A percentile compares a stretch with the other conserved stretches of the same genome.
Conservation (phyloP, 768 basidiomycete genomes). For the Naganishia vishniacii region DNA sequence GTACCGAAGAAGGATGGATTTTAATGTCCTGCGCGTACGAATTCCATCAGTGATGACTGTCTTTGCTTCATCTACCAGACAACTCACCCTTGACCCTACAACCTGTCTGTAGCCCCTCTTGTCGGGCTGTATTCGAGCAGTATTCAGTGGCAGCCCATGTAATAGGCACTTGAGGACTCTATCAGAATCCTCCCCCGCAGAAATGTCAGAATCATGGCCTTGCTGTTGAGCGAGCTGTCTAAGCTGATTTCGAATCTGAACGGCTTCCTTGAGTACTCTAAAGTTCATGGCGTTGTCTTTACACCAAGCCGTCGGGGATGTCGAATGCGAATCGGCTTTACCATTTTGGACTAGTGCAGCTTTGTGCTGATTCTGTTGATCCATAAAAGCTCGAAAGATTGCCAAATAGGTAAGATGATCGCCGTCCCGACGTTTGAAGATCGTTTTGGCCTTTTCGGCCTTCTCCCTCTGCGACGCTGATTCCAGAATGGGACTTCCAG, state of each 20-base stretch:
- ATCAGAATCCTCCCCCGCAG: conserved; percentile 63
- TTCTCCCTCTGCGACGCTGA: conserved; percentile 61
- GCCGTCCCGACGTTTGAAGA: conserved; percentile 76
- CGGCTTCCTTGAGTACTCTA: conserved; percentile 69
- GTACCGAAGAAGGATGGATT: conserved; percentile 80
- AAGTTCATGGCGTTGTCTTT: conserved; percentile 74
- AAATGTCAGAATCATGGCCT: conserved; percentile 58
- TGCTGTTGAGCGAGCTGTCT: conserved; percentile 58
- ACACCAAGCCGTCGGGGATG: conserved; percentile 64
- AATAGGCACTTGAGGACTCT: conserved; percentile 66
- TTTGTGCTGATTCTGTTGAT: conserved; percentile 40
- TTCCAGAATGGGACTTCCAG: conserved; percentile 76
- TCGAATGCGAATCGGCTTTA: conserved; percentile 45
- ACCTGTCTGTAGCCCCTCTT: conserved; percentile 68
- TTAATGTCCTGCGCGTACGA: conserved; percentile 70
- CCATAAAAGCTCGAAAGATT: conserved; percentile 72
- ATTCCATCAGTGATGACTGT: no score
- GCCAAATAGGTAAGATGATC: conserved; percentile 90
- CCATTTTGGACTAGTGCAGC: neutral
- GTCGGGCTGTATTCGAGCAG: conserved; percentile 76
- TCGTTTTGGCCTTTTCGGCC: conserved; percentile 60
- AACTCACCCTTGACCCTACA: conserved; percentile 50
- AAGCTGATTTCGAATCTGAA: conserved; percentile 75
- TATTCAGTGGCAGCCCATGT: conserved; percentile 72
- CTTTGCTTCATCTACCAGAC: no score